Percentiles rank a stretch among this genome's conserved stretches.
phyloP scores from a whole-genome alignment of 1,139 yeast species.

The Diutina catenulata region DNA sequence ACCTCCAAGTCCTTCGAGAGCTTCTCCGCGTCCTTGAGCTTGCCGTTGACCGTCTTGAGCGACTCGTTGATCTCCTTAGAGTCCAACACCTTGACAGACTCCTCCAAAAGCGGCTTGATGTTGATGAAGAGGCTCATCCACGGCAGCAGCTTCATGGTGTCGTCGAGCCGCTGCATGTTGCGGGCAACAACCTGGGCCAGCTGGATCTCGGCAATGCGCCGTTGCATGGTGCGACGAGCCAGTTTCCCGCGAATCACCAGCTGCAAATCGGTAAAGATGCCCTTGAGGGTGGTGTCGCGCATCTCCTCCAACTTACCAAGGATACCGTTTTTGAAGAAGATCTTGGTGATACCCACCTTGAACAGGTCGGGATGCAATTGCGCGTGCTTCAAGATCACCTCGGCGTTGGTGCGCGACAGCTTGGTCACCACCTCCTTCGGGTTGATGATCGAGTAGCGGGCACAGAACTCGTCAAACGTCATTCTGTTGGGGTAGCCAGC shows the following conservation, averaged over 20 bases:
- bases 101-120: slow-evolving; percentile 68
- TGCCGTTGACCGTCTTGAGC: slow-evolving; percentile 22
- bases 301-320: slow-evolving; percentile 74
- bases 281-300: slow-evolving; percentile 54
- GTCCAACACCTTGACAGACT: slow-evolving; percentile 47
- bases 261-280: slow-evolving; percentile 52
- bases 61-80: slow-evolving; percentile 44
- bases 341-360: slow-evolving; percentile 75
- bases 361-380: slow-evolving; percentile 52
- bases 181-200: slow-evolving; percentile 62
- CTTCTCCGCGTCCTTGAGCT: slow-evolving; percentile 26
- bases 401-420: slow-evolving; percentile 52
- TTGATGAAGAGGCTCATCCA: slow-evolving; percentile 73
- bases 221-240: slow-evolving; percentile 40
- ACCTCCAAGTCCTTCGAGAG: slow-evolving; percentile 12
- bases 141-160: slow-evolving; percentile 28
- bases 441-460: slow-evolving; percentile 59
- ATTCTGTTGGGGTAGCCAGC: slow-evolving; percentile 95
- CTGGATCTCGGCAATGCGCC: slow-evolving; percentile 46
- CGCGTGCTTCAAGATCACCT: slow-evolving; percentile 49
- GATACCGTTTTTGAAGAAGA: slow-evolving; percentile 91
- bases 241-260: slow-evolving; percentile 55
- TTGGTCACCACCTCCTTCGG: slow-evolving; percentile 34
- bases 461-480: slow-evolving; percentile 68
- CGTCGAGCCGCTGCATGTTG: slow-evolving; percentile 44